Conservation (phyloP, 805 yeast species). For the Ogataea saltuana region DNA sequence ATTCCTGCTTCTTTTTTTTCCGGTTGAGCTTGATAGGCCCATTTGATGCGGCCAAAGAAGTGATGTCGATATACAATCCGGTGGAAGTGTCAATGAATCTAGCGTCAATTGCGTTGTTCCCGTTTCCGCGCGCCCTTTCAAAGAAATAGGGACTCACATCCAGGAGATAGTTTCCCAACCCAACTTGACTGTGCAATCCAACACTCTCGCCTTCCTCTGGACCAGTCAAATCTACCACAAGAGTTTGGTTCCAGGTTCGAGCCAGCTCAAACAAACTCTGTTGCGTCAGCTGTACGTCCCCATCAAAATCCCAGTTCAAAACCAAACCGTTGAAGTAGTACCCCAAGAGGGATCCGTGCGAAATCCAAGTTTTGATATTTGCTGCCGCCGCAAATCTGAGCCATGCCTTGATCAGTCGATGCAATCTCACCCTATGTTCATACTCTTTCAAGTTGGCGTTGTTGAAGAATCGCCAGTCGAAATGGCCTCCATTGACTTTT, state of each 20-base stretch:
- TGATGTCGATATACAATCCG: constrained; percentile 47
- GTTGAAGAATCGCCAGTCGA: constrained; percentile 48
- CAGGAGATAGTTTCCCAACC: constrained; percentile 34
- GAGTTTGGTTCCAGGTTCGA: constrained; percentile 47
- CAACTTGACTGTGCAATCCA: constrained; percentile 26
- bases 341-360: constrained; percentile 63
- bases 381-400: constrained; percentile 47
- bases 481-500: constrained; percentile 41
- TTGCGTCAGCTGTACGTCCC: constrained; percentile 62
- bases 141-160: constrained; percentile 39
- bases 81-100: constrained; percentile 52
- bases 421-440: constrained; percentile 37
- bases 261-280: constrained; percentile 45
- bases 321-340: constrained; percentile 61
- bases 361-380: constrained; percentile 56
- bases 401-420: constrained; percentile 55
- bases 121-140: constrained; percentile 43
- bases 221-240: constrained; percentile 43
- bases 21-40: constrained; percentile 9
- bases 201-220: constrained; percentile 3
- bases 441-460: constrained; percentile 24
- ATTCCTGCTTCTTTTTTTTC: constrained; percentile 17
- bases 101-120: constrained; percentile 55
- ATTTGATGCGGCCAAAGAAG: constrained; percentile 36
- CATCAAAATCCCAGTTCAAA: constrained; percentile 63